Evolutionary conservation across 2,329 filamentous ascomycete species (phyloP).

Genomic region (Talaromyces pinophilus): DNA sequence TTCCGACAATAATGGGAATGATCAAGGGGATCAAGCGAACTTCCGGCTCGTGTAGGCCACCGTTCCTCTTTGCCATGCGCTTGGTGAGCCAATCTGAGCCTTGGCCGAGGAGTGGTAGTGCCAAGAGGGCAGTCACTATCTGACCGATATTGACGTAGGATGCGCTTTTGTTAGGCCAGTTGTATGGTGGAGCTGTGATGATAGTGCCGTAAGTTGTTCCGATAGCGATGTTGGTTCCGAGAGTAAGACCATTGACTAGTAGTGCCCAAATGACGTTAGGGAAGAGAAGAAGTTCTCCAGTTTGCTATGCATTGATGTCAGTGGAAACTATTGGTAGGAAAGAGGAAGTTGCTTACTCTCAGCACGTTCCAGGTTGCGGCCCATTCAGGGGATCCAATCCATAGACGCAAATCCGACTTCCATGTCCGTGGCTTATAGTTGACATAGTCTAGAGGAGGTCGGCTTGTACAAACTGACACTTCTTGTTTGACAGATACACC

Average conservation of each 20-base stretch:
- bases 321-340: too few relatives aligned
- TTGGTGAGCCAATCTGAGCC: slow-evolving; percentile 44
- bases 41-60: slow-evolving; percentile 47
- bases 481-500: slow-evolving; percentile 22
- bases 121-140: slow-evolving; percentile 42
- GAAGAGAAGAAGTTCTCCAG: slow-evolving; percentile 40
- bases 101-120: slow-evolving; percentile 43
- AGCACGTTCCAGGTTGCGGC: slow-evolving; percentile 29
- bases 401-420: slow-evolving; percentile 41
- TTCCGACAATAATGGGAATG: slow-evolving; percentile 43
- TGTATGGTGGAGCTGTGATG: slow-evolving; percentile 39
- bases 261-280: slow-evolving; percentile 49
- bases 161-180: slow-evolving; percentile 39
- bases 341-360: slow-evolving; percentile 24
- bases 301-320: slow-evolving; percentile 30
- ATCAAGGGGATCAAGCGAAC: slow-evolving; percentile 38
- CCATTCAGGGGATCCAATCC: slow-evolving; percentile 46
- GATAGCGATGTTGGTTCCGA: slow-evolving; percentile 48
- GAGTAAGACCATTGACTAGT: slow-evolving; percentile 42
- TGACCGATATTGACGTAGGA: slow-evolving; percentile 46
- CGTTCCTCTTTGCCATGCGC: slow-evolving; percentile 37
- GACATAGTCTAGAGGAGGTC: slow-evolving; percentile 37
- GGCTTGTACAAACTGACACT: slow-evolving; percentile 12
- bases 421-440: slow-evolving; percentile 41
- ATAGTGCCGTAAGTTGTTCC: slow-evolving; percentile 46